Conservation (phyloP, 768 basidiomycete genomes). For the Hebeloma cylindrosporum region DNA sequence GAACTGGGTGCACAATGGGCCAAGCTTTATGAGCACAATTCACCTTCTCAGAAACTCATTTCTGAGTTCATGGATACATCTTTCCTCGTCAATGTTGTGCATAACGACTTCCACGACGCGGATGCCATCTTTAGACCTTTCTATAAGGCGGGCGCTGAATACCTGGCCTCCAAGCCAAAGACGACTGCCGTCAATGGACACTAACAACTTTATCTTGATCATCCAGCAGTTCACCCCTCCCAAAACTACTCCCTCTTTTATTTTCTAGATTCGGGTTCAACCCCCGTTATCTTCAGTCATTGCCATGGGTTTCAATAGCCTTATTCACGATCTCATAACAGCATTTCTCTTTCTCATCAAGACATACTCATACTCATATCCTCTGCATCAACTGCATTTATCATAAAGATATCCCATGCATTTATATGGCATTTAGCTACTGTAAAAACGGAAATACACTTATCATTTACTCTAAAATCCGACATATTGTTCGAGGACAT, state of each 20-base stretch:
- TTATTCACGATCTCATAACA: constrained; percentile 5
- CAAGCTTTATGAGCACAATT: constrained; percentile 75
- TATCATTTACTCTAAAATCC: constrained; percentile 6
- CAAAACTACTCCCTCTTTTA: constrained; percentile 13
- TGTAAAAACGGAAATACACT: constrained; percentile 25
- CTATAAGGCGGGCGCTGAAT: constrained; percentile 70
- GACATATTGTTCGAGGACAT: neutral
- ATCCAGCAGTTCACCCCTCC: constrained; percentile 8
- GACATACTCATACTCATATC: constrained; percentile 20
- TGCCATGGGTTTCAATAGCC: constrained; percentile 26
- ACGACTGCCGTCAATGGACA: constrained; percentile 42
- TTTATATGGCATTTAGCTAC: constrained; percentile 28
- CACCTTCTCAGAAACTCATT: constrained; percentile 74
- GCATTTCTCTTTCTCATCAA: constrained; percentile 13
- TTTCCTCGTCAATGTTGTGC: constrained; percentile 92
- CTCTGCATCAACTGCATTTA: constrained; percentile 64
- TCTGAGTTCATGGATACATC: constrained; percentile 75
- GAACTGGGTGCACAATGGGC: constrained; percentile 94
- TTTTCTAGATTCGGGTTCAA: constrained; percentile 69
- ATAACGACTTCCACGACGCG: constrained; percentile 89
- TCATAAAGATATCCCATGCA: constrained; percentile 33
- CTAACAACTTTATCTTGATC: constrained; percentile 13
- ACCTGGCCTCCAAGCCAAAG: constrained; percentile 39
- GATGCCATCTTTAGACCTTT: constrained; percentile 88
- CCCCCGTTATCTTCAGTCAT: constrained; percentile 61